A percentile compares a stretch with the other conserved stretches of the same genome.
phyloP scores from a whole-genome alignment of 106 monocot genomes.

The Dendrobium nobile region DNA sequence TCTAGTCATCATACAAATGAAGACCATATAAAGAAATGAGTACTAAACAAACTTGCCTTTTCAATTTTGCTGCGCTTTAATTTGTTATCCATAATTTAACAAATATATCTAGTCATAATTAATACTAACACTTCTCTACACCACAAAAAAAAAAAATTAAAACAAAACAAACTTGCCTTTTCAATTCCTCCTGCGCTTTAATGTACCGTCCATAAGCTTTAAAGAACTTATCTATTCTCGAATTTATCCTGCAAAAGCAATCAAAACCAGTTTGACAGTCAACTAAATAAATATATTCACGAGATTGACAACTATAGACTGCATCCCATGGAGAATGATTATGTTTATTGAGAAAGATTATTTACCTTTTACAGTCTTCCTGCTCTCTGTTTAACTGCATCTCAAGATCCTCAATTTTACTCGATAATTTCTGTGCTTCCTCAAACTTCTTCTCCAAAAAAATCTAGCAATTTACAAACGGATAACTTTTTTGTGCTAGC shows the following conservation, averaged over 20 bases:
- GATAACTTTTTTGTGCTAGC: neutral
- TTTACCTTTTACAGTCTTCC: slow-evolving; percentile 59
- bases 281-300: neutral
- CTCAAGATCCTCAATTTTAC: slow-evolving; percentile 52
- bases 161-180: slow-evolving; percentile 23
- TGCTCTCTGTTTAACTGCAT: slow-evolving; percentile 47
- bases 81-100: slow-evolving; percentile 27
- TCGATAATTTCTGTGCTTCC: slow-evolving; percentile 36
- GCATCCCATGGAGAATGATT: neutral
- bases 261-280: neutral
- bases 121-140: neutral
- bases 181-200: slow-evolving; percentile 56
- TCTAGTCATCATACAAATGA: neutral
- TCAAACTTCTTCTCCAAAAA: slow-evolving; percentile 53
- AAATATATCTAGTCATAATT: neutral
- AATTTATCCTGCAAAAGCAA: slow-evolving; percentile 33
- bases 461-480: slow-evolving; percentile 6
- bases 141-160: slow-evolving; percentile 1
- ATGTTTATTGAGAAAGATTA: neutral
- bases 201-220: slow-evolving; percentile 51
- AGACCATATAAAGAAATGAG: neutral
- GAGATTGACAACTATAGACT: neutral
- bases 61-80: slow-evolving; percentile 37
- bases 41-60: slow-evolving; percentile 5
- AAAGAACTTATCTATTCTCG: slow-evolving; percentile 44